A percentile compares a stretch with the other conserved stretches of the same genome.
These are phyloP conservation scores for Cornus florida DNA, from an alignment of 148 eudicot genomes.

Conservation along the genomic window DNA sequence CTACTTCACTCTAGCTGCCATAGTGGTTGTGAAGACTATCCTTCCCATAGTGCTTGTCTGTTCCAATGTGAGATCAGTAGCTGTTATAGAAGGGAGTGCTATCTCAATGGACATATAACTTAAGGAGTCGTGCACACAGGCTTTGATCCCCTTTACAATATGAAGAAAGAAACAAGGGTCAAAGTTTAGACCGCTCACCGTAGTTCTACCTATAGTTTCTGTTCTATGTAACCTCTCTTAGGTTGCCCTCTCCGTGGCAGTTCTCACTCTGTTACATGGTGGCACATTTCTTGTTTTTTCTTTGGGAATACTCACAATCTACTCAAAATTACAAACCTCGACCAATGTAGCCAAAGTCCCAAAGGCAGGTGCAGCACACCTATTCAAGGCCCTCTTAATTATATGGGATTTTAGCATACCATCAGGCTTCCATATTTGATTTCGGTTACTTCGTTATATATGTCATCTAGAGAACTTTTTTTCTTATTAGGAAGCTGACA, in stretches of 20 bases:
- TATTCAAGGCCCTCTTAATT: background rate
- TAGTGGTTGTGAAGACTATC: background rate
- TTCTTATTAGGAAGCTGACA: background rate
- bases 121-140: too few species aligned
- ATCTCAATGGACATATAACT: too few species aligned
- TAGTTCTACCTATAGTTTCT: too few species aligned
- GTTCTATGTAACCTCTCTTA: background rate
- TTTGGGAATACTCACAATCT: background rate
- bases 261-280: background rate
- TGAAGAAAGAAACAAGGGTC: too few species aligned
- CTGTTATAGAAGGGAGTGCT: too few species aligned
- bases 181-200: too few species aligned
- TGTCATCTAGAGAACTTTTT: background rate
- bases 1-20: too few species aligned
- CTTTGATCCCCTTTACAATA: too few species aligned
- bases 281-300: background rate
- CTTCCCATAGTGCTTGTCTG: too few species aligned
- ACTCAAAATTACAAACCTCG: too few species aligned
- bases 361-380: background rate
- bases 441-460: background rate
- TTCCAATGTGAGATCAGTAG: too few species aligned
- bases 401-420: background rate
- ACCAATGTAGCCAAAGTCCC: too few species aligned
- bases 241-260: background rate
- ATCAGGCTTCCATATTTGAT: background rate